Evolutionary conservation across 352 stramenopile species (phyloP).

Genomic region (Peronospora tabacina): DNA sequence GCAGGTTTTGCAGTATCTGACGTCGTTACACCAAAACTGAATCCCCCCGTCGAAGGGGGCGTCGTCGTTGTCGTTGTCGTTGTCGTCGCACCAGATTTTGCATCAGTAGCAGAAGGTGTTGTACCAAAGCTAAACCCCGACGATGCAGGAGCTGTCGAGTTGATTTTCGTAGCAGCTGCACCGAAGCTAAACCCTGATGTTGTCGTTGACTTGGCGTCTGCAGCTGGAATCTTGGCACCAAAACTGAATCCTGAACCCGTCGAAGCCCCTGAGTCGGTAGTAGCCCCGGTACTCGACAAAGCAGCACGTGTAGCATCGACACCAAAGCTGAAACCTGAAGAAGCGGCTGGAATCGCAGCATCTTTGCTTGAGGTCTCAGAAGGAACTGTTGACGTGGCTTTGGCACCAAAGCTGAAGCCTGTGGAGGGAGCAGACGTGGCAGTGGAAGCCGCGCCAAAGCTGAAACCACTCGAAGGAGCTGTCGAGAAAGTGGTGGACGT

Average conservation of each 20-base stretch:
- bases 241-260: slow-evolving; percentile 12
- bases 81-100: neutral
- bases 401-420: slow-evolving; percentile 23
- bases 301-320: slow-evolving; percentile 1
- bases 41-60: slow-evolving; percentile 12
- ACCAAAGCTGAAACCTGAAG: slow-evolving; percentile 22
- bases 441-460: slow-evolving; percentile 18
- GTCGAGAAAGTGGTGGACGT: slow-evolving; percentile 1
- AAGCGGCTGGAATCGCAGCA: slow-evolving; percentile 7
- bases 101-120: slow-evolving; percentile 6
- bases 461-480: slow-evolving; percentile 21
- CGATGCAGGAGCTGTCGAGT: slow-evolving; percentile 4
- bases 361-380: neutral
- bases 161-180: slow-evolving; percentile 8
- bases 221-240: slow-evolving; percentile 8
- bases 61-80: neutral
- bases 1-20: slow-evolving; percentile 11
- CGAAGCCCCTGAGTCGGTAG: neutral
- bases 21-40: slow-evolving; percentile 21
- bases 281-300: neutral
- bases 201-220: slow-evolving; percentile 10
- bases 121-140: slow-evolving; percentile 20
- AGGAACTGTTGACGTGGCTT: neutral
- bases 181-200: slow-evolving; percentile 21
- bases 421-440: slow-evolving; percentile 6